A percentile compares a stretch with the other conserved stretches of the same genome.
Conservation (phyloP, 345 rosid genomes). For the Sisymbrium irio region DNA sequence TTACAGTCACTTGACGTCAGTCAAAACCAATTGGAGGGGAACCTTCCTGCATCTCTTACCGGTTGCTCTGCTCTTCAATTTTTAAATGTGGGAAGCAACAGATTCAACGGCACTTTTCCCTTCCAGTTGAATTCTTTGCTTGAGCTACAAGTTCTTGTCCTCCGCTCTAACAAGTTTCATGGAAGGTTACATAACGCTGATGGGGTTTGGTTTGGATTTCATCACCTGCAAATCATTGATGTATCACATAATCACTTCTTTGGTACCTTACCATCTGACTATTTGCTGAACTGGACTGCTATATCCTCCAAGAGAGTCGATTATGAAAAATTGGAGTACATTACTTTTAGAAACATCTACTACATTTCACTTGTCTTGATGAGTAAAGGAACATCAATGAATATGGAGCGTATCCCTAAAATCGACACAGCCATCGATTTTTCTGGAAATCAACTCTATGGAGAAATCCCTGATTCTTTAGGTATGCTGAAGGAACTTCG, state of each 20-base stretch:
- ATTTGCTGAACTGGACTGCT: background rate
- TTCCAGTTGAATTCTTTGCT: background rate
- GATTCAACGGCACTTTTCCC: background rate
- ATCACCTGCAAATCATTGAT: background rate
- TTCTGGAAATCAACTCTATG: background rate
- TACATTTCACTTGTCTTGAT: background rate
- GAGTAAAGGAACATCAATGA: background rate
- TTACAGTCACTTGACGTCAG: slow-evolving; percentile 2
- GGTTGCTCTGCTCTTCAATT: background rate
- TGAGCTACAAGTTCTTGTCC: slow-evolving; percentile 3
- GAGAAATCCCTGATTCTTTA: background rate
- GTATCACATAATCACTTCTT: background rate
- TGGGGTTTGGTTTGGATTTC: background rate
- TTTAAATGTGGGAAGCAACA: background rate
- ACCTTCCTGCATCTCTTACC: background rate
- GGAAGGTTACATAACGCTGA: background rate
- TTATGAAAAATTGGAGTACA: background rate
- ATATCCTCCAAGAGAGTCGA: background rate
- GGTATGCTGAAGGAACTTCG: background rate
- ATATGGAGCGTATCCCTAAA: background rate
- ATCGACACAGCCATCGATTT: background rate
- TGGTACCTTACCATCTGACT: background rate
- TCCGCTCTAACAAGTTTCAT: background rate
- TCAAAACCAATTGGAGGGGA: background rate
- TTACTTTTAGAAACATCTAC: background rate